These are phyloP conservation scores for Rugonectria rugulosa DNA, from an alignment of 2,329 filamentous ascomycete species.

Conservation along the genomic window DNA sequence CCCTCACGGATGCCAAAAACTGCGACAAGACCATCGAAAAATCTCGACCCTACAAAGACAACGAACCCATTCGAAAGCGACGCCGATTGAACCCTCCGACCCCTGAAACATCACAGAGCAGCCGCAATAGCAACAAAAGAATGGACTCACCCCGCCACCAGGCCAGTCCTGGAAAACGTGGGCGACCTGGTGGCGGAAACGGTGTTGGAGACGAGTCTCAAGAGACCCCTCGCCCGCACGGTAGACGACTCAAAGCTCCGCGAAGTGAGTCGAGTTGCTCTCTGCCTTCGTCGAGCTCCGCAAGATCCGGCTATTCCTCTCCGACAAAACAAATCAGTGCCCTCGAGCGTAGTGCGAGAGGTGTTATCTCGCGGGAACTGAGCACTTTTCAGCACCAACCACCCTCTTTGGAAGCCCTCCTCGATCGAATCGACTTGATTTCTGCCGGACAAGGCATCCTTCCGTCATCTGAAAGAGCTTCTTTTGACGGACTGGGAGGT, in stretches of 20 bases:
- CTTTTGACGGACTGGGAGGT: not conserved
- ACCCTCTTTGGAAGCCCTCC: slow-evolving; percentile 8
- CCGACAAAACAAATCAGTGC: slow-evolving; percentile 14
- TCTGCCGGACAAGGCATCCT: slow-evolving; percentile 8
- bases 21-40: no score
- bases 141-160: no score
- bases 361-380: slow-evolving; percentile 3
- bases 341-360: not conserved
- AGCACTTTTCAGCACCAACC: slow-evolving; percentile 12
- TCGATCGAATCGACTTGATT: slow-evolving; percentile 13
- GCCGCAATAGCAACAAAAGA: no score
- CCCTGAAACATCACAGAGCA: no score
- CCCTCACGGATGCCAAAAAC: no score
- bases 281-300: not conserved
- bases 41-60: no score
- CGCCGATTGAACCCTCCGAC: no score
- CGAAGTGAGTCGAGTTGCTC: not conserved
- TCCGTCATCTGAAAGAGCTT: not conserved
- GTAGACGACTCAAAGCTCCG: not conserved
- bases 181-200: no score
- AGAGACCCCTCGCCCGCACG: not conserved
- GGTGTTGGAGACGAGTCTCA: not conserved
- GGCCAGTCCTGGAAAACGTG: no score
- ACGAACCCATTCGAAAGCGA: no score
- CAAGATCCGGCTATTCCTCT: slow-evolving; percentile 14